Conservation (phyloP, 2,329 filamentous ascomycete genomes). For the Metarhizium anisopliae region DNA sequence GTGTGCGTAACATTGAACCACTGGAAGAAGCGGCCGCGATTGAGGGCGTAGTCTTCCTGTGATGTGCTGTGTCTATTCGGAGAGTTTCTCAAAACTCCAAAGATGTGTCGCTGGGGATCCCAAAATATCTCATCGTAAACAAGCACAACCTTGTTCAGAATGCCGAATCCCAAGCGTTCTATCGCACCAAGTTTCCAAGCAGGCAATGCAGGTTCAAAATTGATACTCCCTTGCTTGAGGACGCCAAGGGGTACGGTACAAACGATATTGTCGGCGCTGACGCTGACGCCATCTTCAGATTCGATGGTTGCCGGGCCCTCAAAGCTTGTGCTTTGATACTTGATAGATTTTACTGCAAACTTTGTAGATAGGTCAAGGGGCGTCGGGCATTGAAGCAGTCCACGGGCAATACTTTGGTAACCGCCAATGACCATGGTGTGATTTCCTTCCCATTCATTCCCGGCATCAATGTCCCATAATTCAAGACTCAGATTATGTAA, state of each 20-base stretch:
- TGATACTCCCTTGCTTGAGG: conserved; percentile 69
- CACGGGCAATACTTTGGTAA: conserved; percentile 87
- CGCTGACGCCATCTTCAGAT: conserved; percentile 65
- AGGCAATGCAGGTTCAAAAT: conserved; percentile 88
- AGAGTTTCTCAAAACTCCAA: conserved; percentile 77
- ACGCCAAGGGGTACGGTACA: conserved; percentile 87
- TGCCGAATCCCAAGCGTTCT: conserved; percentile 77
- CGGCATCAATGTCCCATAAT: conserved; percentile 94
- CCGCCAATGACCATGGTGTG: conserved; percentile 92
- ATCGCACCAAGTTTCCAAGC: conserved; percentile 77
- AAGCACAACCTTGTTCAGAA: conserved; percentile 90
- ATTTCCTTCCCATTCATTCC: conserved; percentile 92
- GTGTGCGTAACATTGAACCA: conserved; percentile 96
- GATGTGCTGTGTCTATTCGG: conserved; percentile 59
- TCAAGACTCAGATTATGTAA: conserved; percentile 79
- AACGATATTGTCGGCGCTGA: conserved; percentile 86
- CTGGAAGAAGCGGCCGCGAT: conserved; percentile 87
- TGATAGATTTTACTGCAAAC: conserved; percentile 62
- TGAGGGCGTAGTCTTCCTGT: conserved; percentile 69
- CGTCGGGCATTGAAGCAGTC: conserved; percentile 67
- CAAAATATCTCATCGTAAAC: conserved; percentile 88
- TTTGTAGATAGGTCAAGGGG: conserved; percentile 70
- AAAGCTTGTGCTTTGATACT: conserved; percentile 44
- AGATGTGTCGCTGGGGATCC: conserved; percentile 85
- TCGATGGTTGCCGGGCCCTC: conserved; percentile 50